Conservation (phyloP, 305 asterid species). For the Rubia tinctorum region DNA sequence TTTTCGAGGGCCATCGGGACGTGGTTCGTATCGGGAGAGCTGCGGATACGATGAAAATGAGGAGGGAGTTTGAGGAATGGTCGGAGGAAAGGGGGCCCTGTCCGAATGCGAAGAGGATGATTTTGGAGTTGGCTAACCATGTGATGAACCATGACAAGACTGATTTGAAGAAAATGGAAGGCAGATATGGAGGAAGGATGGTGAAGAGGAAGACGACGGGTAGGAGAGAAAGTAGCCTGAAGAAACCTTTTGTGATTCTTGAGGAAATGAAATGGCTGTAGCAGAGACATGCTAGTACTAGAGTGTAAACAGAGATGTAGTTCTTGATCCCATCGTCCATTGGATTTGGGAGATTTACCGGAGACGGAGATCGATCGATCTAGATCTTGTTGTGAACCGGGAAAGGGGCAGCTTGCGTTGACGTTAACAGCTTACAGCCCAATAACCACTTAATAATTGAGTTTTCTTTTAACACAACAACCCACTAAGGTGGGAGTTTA, state of each 20-base stretch:
- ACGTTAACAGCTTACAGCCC: no score
- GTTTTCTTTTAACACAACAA: no score
- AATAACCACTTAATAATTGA: no score
- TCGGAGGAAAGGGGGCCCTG: slow-evolving; percentile 42
- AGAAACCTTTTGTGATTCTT: slow-evolving; percentile 37
- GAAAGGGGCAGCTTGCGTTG: background rate
- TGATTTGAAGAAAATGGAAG: slow-evolving; percentile 37
- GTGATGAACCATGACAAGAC: slow-evolving; percentile 49
- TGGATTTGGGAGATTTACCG: no score
- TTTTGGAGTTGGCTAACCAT: slow-evolving; percentile 66
- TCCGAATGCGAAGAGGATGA: slow-evolving; percentile 60
- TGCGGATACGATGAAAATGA: slow-evolving; percentile 38
- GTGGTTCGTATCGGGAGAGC: slow-evolving; percentile 48
- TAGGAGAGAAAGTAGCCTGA: slow-evolving; percentile 42
- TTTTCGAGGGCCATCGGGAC: slow-evolving; percentile 2
- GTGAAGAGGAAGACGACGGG: slow-evolving; percentile 49
- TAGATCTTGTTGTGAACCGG: background rate
- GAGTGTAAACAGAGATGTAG: slow-evolving; percentile 16
- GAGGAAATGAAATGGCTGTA: slow-evolving; percentile 46
- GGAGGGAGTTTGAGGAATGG: slow-evolving; percentile 31
- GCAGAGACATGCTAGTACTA: slow-evolving; percentile 29
- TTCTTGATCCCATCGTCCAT: slow-evolving; percentile 47
- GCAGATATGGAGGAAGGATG: slow-evolving; percentile 35
- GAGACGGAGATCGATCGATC: background rate
- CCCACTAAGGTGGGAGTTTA: no score